These are phyloP conservation scores for Aspergillus sp. DNA, from an alignment of 2,329 filamentous ascomycete species.

Conservation along the genomic window DNA sequence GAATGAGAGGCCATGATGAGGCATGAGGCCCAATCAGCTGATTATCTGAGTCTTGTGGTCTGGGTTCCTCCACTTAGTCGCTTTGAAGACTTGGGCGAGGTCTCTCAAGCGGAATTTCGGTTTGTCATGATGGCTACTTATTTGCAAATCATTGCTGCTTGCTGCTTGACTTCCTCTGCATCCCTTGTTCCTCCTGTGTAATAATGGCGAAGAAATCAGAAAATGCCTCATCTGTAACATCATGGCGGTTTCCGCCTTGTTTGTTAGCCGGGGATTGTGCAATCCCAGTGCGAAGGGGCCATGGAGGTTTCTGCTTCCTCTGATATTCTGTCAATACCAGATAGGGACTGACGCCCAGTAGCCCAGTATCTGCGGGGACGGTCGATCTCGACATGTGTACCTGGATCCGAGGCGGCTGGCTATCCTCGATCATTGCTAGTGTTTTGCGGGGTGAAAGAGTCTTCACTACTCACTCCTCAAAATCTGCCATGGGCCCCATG, in stretches of 20 bases:
- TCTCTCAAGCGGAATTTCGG: conserved; percentile 19
- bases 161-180: conserved; percentile 8
- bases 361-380: conserved; percentile 17
- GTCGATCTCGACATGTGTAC: conserved; percentile 22
- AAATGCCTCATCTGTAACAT: conserved; percentile 21
- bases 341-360: background rate
- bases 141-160: conserved; percentile 24
- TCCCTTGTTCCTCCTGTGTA: conserved; percentile 20
- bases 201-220: conserved; percentile 9
- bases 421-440: conserved; percentile 19
- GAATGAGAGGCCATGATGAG: background rate
- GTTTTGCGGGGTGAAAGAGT: conserved; percentile 18
- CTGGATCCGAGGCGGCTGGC: conserved; percentile 18
- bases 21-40: conserved; percentile 19
- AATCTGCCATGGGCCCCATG: background rate
- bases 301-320: too few species aligned
- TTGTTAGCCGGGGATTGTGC: background rate
- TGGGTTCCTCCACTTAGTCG: conserved; percentile 21
- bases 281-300: too few species aligned
- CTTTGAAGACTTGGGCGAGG: conserved; percentile 14
- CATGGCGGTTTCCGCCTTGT: background rate
- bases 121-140: conserved; percentile 26
- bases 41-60: conserved; percentile 16
- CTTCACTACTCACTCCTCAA: background rate
- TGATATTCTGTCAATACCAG: background rate